Conservation (phyloP, 768 basidiomycete genomes). For the Rhizopogon rudus region DNA sequence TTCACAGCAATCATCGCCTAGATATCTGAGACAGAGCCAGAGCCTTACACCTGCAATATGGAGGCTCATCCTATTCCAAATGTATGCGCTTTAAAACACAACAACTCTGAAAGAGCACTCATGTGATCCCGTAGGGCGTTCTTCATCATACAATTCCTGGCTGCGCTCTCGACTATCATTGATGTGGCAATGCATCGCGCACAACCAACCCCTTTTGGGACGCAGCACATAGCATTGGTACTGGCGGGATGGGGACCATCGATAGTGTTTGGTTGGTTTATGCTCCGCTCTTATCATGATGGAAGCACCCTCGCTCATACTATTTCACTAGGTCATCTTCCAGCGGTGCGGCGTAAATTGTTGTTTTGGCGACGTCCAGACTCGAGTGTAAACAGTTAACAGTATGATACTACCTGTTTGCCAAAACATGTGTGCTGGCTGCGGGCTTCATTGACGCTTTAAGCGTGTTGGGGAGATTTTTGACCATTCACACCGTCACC, state of each 20-base stretch:
- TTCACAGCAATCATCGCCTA: not conserved
- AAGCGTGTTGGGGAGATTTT: too few species aligned
- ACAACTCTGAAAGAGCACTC: not conserved
- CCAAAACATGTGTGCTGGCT: not conserved
- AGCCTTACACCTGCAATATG: constrained; percentile 41
- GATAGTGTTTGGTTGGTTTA: constrained; percentile 45
- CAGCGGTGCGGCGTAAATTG: constrained; percentile 33
- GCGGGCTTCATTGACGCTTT: too few species aligned
- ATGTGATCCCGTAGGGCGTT: constrained; percentile 32
- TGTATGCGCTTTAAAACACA: constrained; percentile 28
- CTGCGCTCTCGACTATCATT: constrained; percentile 45
- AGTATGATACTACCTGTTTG: not conserved
- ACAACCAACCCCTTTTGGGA: constrained; percentile 51
- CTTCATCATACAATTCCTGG: constrained; percentile 41
- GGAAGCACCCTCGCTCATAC: not conserved
- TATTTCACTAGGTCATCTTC: constrained; percentile 29
- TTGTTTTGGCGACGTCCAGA: constrained; percentile 26
- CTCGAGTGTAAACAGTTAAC: not conserved
- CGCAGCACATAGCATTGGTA: constrained; percentile 60
- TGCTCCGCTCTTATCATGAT: not conserved
- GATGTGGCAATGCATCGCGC: constrained; percentile 37
- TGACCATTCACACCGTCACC: too few species aligned
- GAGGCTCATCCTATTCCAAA: constrained; percentile 51
- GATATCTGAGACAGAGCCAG: not conserved
- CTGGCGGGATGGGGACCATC: constrained; percentile 57